Evolutionary conservation across 495 filamentous ascomycete species (phyloP), one percentile per base, ranked within the genome.

Genomic region (Acidiella bohemica): DNA sequence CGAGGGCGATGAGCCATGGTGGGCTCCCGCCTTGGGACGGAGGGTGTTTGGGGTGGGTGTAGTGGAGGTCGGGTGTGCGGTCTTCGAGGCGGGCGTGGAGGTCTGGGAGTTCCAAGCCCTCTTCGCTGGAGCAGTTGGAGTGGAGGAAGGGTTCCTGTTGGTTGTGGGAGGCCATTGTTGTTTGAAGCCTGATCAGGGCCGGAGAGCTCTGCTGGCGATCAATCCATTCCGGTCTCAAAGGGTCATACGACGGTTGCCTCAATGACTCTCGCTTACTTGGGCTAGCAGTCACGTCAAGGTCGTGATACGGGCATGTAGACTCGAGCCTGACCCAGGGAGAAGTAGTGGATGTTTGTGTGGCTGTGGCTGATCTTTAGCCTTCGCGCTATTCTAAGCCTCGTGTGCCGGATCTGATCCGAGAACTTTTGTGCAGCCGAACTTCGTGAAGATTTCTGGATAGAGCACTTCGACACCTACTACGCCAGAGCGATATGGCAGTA

Each of bases 1-100:
- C 43, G 5, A 28, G 3, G 0, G 14, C 47, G 7, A 50, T 39
- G 4, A 46, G 36, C 1, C 33, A 18, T 16, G 44, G 38, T 19
- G 37, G 39, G 13, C 2, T 14, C 14, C 36, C 23, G 11, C 21
- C 22, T 21, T 40, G 40, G 6, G 20, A 3, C 8, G 30, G 14
- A 5, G 22, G 31, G 10, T 12, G 4, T 5, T 21, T 25, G 28
- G 39, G 39, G 4, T 42, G 16, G 13, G 7, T 3, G 22, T 37
- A 30, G 33, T 44, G 33, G 11, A 17, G 10, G 23, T 26, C 32
- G 7, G 31, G 24, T 9, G 28, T 37, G 5, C 27, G 42, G 26
- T 37, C 42, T 11, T 32, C 13, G 7, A 17, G 2, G 12, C n/a
- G 24, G 24, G 23, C n/a, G 17, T n/a, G 39, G 33, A 41, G 29